Conservation (phyloP, 2,329 filamentous ascomycete genomes). For the Fusarium papillatum region DNA sequence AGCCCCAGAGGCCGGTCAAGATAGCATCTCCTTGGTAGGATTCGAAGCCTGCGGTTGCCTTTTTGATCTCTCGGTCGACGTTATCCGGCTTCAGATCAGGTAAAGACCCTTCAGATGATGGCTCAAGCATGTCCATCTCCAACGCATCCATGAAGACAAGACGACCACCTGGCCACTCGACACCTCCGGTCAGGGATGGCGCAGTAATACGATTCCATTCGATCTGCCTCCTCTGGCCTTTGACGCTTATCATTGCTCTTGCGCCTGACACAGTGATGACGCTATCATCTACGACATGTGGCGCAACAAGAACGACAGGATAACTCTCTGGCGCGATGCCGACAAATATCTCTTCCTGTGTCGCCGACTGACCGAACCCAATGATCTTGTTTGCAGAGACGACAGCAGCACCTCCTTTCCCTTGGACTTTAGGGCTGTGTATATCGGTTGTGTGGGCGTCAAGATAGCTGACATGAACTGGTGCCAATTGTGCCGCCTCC, state of each 20-base stretch:
- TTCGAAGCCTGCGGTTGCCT: slow-evolving; percentile 46
- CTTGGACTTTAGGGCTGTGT: slow-evolving; percentile 39
- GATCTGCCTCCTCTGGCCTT: slow-evolving; percentile 47
- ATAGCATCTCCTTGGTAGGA: slow-evolving; percentile 35
- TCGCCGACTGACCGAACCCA: slow-evolving; percentile 52
- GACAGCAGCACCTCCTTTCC: slow-evolving; percentile 44
- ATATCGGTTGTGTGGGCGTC: slow-evolving; percentile 43
- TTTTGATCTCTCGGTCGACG: slow-evolving; percentile 47
- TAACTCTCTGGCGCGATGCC: slow-evolving; percentile 51
- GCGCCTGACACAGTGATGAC: slow-evolving; percentile 45
- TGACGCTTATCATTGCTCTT: slow-evolving; percentile 46
- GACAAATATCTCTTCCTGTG: slow-evolving; percentile 52
- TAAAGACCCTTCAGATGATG: slow-evolving; percentile 14
- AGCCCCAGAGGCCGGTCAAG: slow-evolving; percentile 50
- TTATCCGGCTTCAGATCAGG: slow-evolving; percentile 44
- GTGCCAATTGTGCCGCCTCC: slow-evolving; percentile 11
- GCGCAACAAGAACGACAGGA: slow-evolving; percentile 50
- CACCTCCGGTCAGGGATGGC: not conserved
- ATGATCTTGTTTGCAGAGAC: slow-evolving; percentile 51
- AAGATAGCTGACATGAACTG: slow-evolving; percentile 30
- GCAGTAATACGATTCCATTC: slow-evolving; percentile 28
- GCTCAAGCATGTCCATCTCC: slow-evolving; percentile 48
- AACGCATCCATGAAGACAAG: slow-evolving; percentile 54
- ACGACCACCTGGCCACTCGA: slow-evolving; percentile 39
- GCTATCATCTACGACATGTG: slow-evolving; percentile 43